Conservation (phyloP, 768 basidiomycete species). For the Leccinum subtestaceum region DNA sequence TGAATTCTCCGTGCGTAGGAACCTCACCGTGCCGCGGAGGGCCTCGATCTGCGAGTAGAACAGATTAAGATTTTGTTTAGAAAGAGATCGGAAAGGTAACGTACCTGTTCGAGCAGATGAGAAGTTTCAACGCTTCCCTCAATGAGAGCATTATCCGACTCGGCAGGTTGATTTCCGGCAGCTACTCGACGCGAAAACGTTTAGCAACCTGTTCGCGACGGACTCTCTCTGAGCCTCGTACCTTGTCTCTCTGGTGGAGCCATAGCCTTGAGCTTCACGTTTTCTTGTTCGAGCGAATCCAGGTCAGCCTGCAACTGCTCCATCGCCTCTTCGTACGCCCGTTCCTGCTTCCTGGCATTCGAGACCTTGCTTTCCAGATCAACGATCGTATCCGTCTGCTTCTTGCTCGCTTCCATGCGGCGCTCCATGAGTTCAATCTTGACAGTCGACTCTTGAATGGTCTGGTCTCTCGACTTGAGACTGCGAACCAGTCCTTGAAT, state of each 20-base stretch:
- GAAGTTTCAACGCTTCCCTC: slow-evolving; percentile 87
- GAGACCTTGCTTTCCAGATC: slow-evolving; percentile 79
- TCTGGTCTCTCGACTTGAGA: slow-evolving; percentile 86
- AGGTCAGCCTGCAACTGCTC: slow-evolving; percentile 89
- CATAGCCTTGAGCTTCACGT: slow-evolving; percentile 72
- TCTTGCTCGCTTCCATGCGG: slow-evolving; percentile 86
- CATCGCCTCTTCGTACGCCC: slow-evolving; percentile 89
- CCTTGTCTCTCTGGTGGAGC: slow-evolving; percentile 70
- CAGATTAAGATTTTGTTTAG: slow-evolving; percentile 1
- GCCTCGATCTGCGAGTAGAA: slow-evolving; percentile 68
- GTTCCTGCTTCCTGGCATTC: slow-evolving; percentile 84
- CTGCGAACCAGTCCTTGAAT: slow-evolving; percentile 83
- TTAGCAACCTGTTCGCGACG: background rate
- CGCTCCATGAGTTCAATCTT: slow-evolving; percentile 97
- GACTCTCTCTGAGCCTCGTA: slow-evolving; percentile 29
- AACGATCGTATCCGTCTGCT: slow-evolving; percentile 78
- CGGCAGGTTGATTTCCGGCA: slow-evolving; percentile 48
- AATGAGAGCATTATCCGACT: slow-evolving; percentile 60
- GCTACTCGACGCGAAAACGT: slow-evolving; percentile 26
- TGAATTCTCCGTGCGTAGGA: slow-evolving; percentile 90
- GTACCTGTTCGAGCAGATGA: slow-evolving; percentile 83
- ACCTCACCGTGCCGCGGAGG: slow-evolving; percentile 86
- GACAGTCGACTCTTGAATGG: slow-evolving; percentile 81
- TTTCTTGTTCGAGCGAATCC: slow-evolving; percentile 84
- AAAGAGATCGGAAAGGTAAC: slow-evolving; percentile 8